Evolutionary conservation across 495 filamentous ascomycete genomes (phyloP), one percentile per base, ranked within the genome.

Genomic region (Thermochaetoides thermophila): DNA sequence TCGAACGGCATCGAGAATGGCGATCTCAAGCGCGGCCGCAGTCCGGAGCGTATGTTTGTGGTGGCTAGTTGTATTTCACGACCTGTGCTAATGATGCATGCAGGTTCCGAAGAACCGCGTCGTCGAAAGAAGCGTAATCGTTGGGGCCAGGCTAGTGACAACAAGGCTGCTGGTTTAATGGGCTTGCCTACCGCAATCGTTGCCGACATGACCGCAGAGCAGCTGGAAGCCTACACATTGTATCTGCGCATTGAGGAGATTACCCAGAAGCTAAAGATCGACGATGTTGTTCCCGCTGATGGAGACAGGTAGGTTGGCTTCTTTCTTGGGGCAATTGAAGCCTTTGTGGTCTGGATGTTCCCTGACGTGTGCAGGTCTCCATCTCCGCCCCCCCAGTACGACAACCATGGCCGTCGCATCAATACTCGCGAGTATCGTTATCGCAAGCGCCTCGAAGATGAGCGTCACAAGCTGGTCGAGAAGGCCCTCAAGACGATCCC

Each of bases 401-500:
- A 97, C 63, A 95, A 93, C 63, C 89, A 92, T 55, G 89, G 89
- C 60, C 77, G 84, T 48, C 89, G 89, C 82, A 81, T 93, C 54
- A 97, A 97, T 54, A 97, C 89, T 33, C 76, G 89, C 52, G 89
- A 96, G 66, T 89, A 79, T 59, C 84, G 89, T 31, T 97, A 97
- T 52, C 82, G 85, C 53, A 97, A 96, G 69, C 76, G 76, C 38
- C 79, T 97, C 37, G 89, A 97, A 66, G 89, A 95, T 49, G 89
- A 97, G 60, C 84, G 89, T 41, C 89, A 97, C 63, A 93, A 95
- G 61, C 69, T 94, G 44, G 76, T 97, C 52, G 85, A 96, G 57
- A 91, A 87, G 66, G 89, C 89, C 43, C 93, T 94, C 77, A 89
- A 92, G 68, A 77, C 83, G 55, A 92, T 97, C 50, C 84, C 87